Evolutionary conservation across 148 eudicot genomes (phyloP).

Genomic region (Spergularia bocconei): DNA sequence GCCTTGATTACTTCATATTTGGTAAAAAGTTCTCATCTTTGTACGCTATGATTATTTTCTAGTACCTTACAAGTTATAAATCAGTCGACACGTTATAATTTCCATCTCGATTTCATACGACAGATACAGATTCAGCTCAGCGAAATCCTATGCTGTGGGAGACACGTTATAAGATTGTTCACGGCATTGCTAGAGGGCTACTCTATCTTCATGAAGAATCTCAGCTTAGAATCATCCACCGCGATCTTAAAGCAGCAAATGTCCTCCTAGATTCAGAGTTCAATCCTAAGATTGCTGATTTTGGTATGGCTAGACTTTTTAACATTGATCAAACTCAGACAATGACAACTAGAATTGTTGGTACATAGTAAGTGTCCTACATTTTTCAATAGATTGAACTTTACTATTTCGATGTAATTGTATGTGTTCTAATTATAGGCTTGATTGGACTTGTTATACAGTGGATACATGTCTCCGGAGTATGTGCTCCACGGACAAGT

Average conservation of each 20-base stretch:
- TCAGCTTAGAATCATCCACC: constrained; percentile 33
- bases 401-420: not conserved
- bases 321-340: constrained; percentile 31
- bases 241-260: constrained; percentile 45
- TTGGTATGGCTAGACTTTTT: constrained; percentile 46
- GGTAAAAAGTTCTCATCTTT: constrained; percentile 10
- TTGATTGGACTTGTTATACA: constrained; percentile 9
- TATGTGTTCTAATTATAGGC: not conserved
- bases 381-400: not conserved
- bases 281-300: constrained; percentile 50
- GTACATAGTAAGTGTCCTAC: constrained; percentile 31
- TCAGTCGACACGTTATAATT: too few species aligned
- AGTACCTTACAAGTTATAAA: not conserved
- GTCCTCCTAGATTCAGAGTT: constrained; percentile 36
- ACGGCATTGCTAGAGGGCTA: constrained; percentile 36
- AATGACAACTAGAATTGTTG: constrained; percentile 34
- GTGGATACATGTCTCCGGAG: constrained; percentile 45
- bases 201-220: constrained; percentile 47
- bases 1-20: constrained; percentile 28
- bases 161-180: constrained; percentile 31
- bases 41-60: not conserved
- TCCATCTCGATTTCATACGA: too few species aligned
- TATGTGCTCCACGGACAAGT: constrained; percentile 39
- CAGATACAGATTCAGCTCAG: constrained; percentile 15
- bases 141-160: constrained; percentile 19